These are phyloP conservation scores for Zasmidium cellare DNA, from an alignment of 2,329 filamentous ascomycete species.

Conservation along the genomic window DNA sequence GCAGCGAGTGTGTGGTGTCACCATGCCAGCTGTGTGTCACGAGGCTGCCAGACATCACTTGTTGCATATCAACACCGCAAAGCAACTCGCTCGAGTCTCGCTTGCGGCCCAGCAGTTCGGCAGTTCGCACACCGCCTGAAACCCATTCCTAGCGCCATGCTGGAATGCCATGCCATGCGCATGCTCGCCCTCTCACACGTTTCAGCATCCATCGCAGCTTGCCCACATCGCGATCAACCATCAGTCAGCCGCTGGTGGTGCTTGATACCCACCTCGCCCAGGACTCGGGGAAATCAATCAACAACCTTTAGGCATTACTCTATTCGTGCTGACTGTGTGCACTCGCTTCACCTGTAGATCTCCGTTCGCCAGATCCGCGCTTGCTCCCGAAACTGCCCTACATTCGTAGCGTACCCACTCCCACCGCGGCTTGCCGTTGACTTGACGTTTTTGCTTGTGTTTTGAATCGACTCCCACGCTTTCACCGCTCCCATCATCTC, in stretches of 20 bases:
- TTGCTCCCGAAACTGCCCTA: slow-evolving; percentile 21
- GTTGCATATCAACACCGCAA: slow-evolving; percentile 11
- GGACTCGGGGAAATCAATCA: background rate
- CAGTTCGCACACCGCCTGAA: slow-evolving; percentile 27
- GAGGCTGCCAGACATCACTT: slow-evolving; percentile 11
- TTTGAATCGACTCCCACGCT: slow-evolving; percentile 1
- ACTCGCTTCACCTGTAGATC: slow-evolving; percentile 25
- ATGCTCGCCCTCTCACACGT: slow-evolving; percentile 15
- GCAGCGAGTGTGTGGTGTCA: background rate
- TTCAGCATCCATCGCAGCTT: slow-evolving; percentile 6
- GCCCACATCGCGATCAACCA: background rate
- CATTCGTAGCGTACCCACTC: slow-evolving; percentile 1
- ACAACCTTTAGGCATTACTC: no score
- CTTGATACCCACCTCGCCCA: background rate
- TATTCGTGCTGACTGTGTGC: no score
- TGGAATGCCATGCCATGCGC: slow-evolving; percentile 20
- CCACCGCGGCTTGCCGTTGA: background rate
- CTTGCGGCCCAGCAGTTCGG: slow-evolving; percentile 25
- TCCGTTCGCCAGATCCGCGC: slow-evolving; percentile 26
- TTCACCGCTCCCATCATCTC: slow-evolving; percentile 12
- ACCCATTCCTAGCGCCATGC: slow-evolving; percentile 20
- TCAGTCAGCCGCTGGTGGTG: slow-evolving; percentile 5
- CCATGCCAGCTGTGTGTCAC: slow-evolving; percentile 11
- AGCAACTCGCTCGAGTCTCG: slow-evolving; percentile 10
- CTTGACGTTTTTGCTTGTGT: background rate